Conservation (phyloP, 2,329 filamentous ascomycete genomes). For the Curvularia hawaiiensis region DNA sequence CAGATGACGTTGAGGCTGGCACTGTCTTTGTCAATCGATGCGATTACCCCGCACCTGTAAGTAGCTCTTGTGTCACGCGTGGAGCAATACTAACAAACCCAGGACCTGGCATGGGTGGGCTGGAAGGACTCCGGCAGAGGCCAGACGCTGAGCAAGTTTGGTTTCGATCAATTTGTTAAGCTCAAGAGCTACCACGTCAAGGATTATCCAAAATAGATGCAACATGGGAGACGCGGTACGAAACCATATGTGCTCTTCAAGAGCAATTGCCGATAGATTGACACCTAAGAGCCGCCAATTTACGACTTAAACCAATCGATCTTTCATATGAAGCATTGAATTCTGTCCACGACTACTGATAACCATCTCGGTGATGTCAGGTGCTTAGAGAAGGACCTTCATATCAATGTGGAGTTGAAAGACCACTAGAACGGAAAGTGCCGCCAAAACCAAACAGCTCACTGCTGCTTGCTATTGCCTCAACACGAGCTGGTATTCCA, state of each 20-base stretch:
- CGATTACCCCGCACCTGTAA: slow-evolving; percentile 88
- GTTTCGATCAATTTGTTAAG: slow-evolving; percentile 95
- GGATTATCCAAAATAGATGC: slow-evolving; percentile 65
- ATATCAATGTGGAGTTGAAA: background rate
- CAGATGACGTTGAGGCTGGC: slow-evolving; percentile 83
- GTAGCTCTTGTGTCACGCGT: slow-evolving; percentile 46
- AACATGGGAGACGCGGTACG: slow-evolving; percentile 17
- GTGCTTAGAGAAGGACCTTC: background rate
- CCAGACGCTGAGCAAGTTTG: slow-evolving; percentile 84
- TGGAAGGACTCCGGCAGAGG: slow-evolving; percentile 98
- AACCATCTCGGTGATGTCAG: background rate
- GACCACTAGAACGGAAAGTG: too few relatives aligned
- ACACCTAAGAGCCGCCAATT: background rate
- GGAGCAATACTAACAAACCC: slow-evolving; percentile 19
- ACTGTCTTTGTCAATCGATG: slow-evolving; percentile 96
- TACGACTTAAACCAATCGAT: background rate
- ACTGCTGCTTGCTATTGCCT: slow-evolving; percentile 19
- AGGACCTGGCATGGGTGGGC: slow-evolving; percentile 95
- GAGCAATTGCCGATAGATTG: background rate
- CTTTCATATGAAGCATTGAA: background rate
- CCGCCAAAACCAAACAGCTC: background rate
- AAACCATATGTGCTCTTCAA: slow-evolving; percentile 22
- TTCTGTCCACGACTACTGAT: background rate
- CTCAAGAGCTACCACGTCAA: slow-evolving; percentile 96
- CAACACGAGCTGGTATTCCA: slow-evolving; percentile 23